Percentiles rank a stretch among this genome's conserved stretches.
Evolutionary conservation across 2,329 filamentous ascomycete genomes (phyloP).

Genomic region (Pezizomycotina sp.): DNA sequence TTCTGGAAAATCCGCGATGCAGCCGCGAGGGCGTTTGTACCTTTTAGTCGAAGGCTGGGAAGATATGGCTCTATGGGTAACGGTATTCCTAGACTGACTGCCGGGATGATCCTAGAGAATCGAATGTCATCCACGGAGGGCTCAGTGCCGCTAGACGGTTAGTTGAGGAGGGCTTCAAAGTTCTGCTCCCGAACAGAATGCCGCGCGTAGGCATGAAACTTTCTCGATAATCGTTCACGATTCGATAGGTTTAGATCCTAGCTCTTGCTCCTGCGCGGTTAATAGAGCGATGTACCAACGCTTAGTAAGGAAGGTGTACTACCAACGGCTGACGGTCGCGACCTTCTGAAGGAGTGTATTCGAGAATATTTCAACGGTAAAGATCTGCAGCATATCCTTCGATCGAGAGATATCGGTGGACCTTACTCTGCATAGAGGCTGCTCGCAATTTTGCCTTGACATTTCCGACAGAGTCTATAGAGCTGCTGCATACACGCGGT

Average conservation of each 20-base stretch:
- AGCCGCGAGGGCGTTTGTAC: slow-evolving; percentile 55
- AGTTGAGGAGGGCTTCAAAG: slow-evolving; percentile 37
- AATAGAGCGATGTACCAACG: slow-evolving; percentile 5
- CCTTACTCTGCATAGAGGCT: slow-evolving; percentile 2
- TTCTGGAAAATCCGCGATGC: slow-evolving; percentile 74
- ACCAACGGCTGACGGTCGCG: slow-evolving; percentile 3
- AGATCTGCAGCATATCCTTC: not conserved
- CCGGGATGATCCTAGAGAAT: slow-evolving; percentile 28
- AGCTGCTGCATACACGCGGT: too few species aligned
- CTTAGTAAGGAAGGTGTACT: slow-evolving; percentile 14
- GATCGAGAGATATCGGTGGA: not conserved
- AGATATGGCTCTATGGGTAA: slow-evolving; percentile 20
- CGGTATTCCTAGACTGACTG: slow-evolving; percentile 34
- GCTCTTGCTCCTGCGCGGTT: not conserved
- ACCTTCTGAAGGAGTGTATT: too few species aligned
- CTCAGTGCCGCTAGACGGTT: slow-evolving; percentile 42
- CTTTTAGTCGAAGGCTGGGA: slow-evolving; percentile 40
- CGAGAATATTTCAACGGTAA: too few species aligned
- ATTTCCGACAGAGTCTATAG: too few species aligned
- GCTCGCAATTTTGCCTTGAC: too few species aligned
- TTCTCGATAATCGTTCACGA: slow-evolving; percentile 3
- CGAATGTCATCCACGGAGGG: slow-evolving; percentile 43
- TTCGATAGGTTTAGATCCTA: not conserved
- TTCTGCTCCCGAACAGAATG: slow-evolving; percentile 32
- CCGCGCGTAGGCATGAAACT: slow-evolving; percentile 28